Percentiles rank a stretch among this genome's conserved stretches.
phyloP scores from a whole-genome alignment of 495 filamentous ascomycete genomes.

The Hypoxylon crocopeplum region DNA sequence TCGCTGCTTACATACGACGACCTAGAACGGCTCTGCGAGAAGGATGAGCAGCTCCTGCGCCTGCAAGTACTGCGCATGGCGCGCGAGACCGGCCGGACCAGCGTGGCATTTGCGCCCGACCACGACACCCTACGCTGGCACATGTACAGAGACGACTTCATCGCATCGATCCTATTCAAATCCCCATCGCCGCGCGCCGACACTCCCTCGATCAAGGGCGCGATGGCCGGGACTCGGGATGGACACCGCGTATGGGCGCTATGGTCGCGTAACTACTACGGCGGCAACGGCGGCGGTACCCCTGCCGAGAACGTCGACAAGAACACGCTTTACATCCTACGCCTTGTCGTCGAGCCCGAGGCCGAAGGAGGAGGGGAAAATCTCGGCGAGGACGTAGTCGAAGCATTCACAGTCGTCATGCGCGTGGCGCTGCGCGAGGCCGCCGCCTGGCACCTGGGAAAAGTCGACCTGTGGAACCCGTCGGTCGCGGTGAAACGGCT shows the following conservation, averaged over 20 bases:
- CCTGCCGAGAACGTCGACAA: conserved; percentile 48
- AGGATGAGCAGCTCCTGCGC: conserved; percentile 62
- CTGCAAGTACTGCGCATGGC: conserved; percentile 40
- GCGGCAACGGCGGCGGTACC: conserved; percentile 43
- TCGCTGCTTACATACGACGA: conserved; percentile 56
- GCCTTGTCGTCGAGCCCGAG: conserved; percentile 70
- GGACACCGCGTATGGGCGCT: conserved; percentile 70
- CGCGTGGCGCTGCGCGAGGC: conserved; percentile 50
- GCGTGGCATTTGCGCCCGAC: conserved; percentile 76
- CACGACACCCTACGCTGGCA: conserved; percentile 82
- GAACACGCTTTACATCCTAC: conserved; percentile 79
- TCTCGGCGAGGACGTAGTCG: conserved; percentile 61
- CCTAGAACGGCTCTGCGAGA: conserved; percentile 60
- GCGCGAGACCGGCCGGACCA: conserved; percentile 42
- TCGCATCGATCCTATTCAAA: conserved; percentile 60
- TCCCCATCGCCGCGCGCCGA: not conserved
- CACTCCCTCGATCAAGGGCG: conserved; percentile 18
- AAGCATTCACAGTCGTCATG: conserved; percentile 63
- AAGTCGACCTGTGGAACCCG: conserved; percentile 63
- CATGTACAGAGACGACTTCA: conserved; percentile 84
- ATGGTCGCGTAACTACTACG: conserved; percentile 79
- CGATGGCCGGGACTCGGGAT: conserved; percentile 19
- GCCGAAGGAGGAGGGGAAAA: conserved; percentile 45
- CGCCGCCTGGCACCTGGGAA: conserved; percentile 47
- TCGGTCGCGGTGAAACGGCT: conserved; percentile 38